Conservation (phyloP, 257 asterid species). For the Plectranthus barbatus region DNA sequence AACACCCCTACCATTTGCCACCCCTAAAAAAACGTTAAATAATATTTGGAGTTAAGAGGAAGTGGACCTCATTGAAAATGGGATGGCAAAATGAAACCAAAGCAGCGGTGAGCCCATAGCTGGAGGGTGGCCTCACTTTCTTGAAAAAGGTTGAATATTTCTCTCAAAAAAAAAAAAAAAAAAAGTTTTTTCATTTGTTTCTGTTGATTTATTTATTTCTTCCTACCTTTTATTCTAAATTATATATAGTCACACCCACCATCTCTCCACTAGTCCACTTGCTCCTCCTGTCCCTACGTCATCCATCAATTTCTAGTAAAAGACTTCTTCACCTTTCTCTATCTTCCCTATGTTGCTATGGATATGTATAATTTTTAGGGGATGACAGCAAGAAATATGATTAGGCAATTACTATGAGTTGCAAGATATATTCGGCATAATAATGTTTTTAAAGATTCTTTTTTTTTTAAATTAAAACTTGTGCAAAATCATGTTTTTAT, state of each 20-base stretch:
- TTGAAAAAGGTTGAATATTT: conserved; percentile 24
- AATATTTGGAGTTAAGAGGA: no score
- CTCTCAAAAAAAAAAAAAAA: no score
- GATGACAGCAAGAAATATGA: no score
- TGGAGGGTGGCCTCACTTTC: conserved; percentile 14
- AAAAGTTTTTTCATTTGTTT: no score
- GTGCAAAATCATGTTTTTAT: no score
- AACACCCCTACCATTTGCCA: no score
- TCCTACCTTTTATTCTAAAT: neutral
- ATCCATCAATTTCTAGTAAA: conserved; percentile 22
- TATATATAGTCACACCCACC: neutral
- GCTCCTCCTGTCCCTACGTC: conserved; percentile 5
- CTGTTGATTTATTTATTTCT: neutral
- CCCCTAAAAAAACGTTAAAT: no score
- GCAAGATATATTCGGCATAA: no score
- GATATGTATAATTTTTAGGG: no score
- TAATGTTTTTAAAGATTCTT: no score
- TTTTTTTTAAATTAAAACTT: no score
- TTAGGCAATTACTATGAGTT: no score
- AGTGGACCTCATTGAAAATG: neutral
- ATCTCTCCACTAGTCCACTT: conserved; percentile 19
- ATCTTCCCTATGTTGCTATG: neutral
- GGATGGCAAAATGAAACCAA: conserved; percentile 1
- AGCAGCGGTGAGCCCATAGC: conserved; percentile 6
- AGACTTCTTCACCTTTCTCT: neutral